Base-by-base conservation (phyloP, 2,329 filamentous ascomycete genomes). In the Arthrobotrys iridis region DNA sequence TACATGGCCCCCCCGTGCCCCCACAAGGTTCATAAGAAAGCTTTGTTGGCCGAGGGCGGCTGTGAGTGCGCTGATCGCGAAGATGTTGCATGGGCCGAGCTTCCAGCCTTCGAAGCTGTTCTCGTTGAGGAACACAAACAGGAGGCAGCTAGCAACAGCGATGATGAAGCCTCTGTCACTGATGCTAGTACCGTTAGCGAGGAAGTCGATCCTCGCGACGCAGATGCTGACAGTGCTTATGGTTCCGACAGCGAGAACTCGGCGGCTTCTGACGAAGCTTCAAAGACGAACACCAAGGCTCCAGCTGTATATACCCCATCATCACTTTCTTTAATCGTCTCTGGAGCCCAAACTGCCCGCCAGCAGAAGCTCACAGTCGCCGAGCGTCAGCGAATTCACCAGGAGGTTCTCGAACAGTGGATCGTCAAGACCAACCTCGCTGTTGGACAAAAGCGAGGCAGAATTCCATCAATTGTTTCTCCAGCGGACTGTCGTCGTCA, bases 21-120 rank as follows among this genome's bases (percentile, higher is more conserved):
- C 1, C 72, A 76, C 45, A 48, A 63, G 45, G 48, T n/a, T 13
- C 30, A 50, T n/a, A 70, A 70, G 50, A 65, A 48, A 13, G 40
- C 52, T n/a, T 45, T 76, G 59, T 41, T 76, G 41, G 72, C 72
- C 3, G 72, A 76, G 13, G 72, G 72, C 30, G 72, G 72, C 26
- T 76, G 72, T 24, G 72, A 70, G n/a, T 76, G 72, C 35, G 72
- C 72, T 30, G 72, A 76, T 43, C 64, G 72, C 13, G 72, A 76
- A 57, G 72, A 76, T 33, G 65, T 76, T 30, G 28, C 59, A 26
- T 76, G 72, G 72, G 35, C 43, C 15, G 72, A 71, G 11, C 52
- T 76, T 1, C 72, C 72, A 15, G 58, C 72, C 20, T 76, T 76
- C 30, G 72, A 76, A 33, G 52, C 43, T 35, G 52, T 59, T 33